Evolutionary conservation across 306 rosid species (phyloP).

Genomic region (Ochetophila trinervis): DNA sequence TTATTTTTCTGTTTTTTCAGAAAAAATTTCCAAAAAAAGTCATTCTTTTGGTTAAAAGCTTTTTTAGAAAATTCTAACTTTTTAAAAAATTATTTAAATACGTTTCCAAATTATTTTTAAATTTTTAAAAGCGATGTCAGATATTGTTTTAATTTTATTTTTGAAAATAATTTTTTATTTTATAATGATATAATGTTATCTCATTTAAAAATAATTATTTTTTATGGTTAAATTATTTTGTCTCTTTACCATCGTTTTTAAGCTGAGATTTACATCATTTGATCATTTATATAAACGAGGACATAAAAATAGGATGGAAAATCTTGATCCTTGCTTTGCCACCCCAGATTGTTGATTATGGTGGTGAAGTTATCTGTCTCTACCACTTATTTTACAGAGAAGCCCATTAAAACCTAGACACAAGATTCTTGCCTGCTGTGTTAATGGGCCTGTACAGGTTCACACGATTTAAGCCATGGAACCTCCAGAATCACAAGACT

Average conservation of each 20-base stretch:
- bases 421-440: conserved; percentile 19
- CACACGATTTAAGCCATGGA: conserved; percentile 20
- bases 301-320: too few species aligned
- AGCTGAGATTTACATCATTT: neutral
- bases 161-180: too few species aligned
- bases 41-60: too few species aligned
- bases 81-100: too few species aligned
- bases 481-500: conserved; percentile 26
- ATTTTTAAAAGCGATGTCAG: too few species aligned
- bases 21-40: too few species aligned
- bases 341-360: neutral
- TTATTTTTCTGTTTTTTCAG: neutral
- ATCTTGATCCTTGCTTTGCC: too few species aligned
- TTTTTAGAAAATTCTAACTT: too few species aligned
- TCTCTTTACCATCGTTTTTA: neutral
- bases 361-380: neutral
- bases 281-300: too few species aligned
- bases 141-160: too few species aligned
- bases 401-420: neutral
- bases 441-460: conserved; percentile 1
- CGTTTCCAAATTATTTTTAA: too few species aligned
- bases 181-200: too few species aligned
- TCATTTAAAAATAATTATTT: neutral
- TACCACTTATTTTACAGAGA: neutral
- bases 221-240: neutral